Percentiles rank a stretch among this genome's conserved stretches.
These are phyloP conservation scores for Trichoderma koningiopsis DNA, from an alignment of 2,329 filamentous ascomycete genomes.

Conservation along the genomic window DNA sequence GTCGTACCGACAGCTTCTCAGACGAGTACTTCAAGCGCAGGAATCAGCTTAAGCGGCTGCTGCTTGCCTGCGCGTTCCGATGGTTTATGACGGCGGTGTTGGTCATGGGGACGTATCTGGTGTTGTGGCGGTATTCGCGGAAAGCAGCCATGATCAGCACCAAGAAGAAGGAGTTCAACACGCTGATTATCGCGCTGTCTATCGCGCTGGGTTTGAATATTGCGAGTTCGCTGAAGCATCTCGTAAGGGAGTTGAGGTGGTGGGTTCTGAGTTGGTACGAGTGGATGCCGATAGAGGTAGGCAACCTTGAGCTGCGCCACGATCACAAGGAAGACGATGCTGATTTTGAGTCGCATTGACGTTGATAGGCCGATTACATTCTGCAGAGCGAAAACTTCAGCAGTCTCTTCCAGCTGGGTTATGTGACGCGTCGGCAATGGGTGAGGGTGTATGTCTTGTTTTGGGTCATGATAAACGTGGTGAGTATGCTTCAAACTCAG, in stretches of 20 bases:
- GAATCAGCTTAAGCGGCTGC: slow-evolving; percentile 30
- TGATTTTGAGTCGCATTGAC: neutral
- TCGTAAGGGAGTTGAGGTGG: slow-evolving; percentile 50
- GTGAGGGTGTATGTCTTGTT: slow-evolving; percentile 31
- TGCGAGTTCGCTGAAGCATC: slow-evolving; percentile 46
- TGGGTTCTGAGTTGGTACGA: slow-evolving; percentile 45
- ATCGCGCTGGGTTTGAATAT: slow-evolving; percentile 48
- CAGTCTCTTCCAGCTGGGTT: slow-evolving; percentile 30
- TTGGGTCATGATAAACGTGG: slow-evolving; percentile 33
- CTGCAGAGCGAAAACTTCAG: slow-evolving; percentile 34
- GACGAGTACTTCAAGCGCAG: slow-evolving; percentile 30
- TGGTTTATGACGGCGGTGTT: slow-evolving; percentile 38
- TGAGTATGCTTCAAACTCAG: neutral
- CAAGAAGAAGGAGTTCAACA: slow-evolving; percentile 47
- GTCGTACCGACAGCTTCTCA: slow-evolving; percentile 28
- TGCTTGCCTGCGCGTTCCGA: slow-evolving; percentile 28
- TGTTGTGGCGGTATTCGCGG: slow-evolving; percentile 35
- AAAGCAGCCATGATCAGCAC: slow-evolving; percentile 37
- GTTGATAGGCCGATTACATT: slow-evolving; percentile 29
- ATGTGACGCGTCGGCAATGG: slow-evolving; percentile 26
- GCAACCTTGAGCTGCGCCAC: slow-evolving; percentile 6
- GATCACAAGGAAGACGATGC: neutral
- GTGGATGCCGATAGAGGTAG: slow-evolving; percentile 45
- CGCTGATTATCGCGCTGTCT: slow-evolving; percentile 47
- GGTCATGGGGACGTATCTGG: slow-evolving; percentile 34